Conservation (phyloP, 768 basidiomycete genomes). For the Boletus tomentosulus region DNA sequence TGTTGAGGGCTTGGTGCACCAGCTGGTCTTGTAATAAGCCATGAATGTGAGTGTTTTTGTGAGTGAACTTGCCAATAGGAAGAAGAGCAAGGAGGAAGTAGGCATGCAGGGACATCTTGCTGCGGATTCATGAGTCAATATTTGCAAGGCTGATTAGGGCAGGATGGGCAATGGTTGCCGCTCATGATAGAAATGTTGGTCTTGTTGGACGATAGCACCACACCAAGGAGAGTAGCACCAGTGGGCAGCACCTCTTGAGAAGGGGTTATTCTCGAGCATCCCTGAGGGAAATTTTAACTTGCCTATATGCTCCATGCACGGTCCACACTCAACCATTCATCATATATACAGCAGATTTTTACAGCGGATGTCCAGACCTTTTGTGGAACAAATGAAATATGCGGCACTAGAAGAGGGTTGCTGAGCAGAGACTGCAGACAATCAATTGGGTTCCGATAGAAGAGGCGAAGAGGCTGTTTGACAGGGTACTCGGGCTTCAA, state of each 20-base stretch:
- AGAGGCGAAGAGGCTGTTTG: not conserved
- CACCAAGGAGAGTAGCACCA: not conserved
- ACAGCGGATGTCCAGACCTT: not conserved
- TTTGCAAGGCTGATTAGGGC: conserved; percentile 12
- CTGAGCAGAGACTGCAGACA: not conserved
- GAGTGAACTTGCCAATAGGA: conserved; percentile 6
- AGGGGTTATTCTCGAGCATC: too few species aligned
- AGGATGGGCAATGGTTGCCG: conserved; percentile 7
- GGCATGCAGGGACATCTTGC: conserved; percentile 12
- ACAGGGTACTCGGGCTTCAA: not conserved
- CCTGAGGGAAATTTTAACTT: not conserved
- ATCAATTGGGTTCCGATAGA: not conserved
- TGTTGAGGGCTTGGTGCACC: not conserved
- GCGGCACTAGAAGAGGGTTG: not conserved
- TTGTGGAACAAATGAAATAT: not conserved
- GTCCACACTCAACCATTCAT: not conserved
- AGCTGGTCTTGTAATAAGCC: not conserved
- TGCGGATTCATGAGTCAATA: conserved; percentile 2
- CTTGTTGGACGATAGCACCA: not conserved
- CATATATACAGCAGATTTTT: not conserved
- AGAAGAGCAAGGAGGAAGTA: conserved; percentile 6
- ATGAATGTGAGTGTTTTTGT: not conserved
- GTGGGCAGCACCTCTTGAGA: not conserved
- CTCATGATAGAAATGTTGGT: not conserved
- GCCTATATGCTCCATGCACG: not conserved